A percentile compares a stretch with the other conserved stretches of the same genome.
Evolutionary conservation across 495 filamentous ascomycete genomes (phyloP).

Genomic region (Podospora australis): DNA sequence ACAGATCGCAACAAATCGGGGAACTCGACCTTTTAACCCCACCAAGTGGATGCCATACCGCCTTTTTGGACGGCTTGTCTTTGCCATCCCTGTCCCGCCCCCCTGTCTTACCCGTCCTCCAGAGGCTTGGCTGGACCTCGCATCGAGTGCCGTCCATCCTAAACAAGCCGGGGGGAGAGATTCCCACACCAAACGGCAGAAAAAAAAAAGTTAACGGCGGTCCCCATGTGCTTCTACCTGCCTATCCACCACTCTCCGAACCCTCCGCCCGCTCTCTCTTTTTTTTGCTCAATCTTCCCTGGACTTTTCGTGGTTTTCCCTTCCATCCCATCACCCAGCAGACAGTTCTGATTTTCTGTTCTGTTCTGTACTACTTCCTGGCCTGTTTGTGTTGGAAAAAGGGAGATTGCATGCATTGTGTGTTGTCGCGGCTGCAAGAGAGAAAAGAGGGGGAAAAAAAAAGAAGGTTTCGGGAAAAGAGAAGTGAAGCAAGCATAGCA

Average conservation of each 20-base stretch:
- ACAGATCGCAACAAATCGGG: slow-evolving; percentile 2
- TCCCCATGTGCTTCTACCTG: slow-evolving; percentile 1
- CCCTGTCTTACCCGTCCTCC: slow-evolving; percentile 7
- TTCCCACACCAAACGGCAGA: slow-evolving; percentile 20
- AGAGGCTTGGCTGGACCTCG: slow-evolving; percentile 14
- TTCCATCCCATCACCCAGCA: slow-evolving; percentile 16
- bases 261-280: slow-evolving; percentile 14
- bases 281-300: slow-evolving; percentile 5
- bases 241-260: slow-evolving; percentile 17
- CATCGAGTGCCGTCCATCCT: slow-evolving; percentile 23
- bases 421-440: slow-evolving; percentile 2
- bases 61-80: slow-evolving; percentile 16
- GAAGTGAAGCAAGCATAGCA: too few species aligned
- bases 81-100: slow-evolving; percentile 4
- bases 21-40: not conserved
- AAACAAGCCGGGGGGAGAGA: slow-evolving; percentile 14
- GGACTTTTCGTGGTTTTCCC: not conserved
- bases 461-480: slow-evolving; percentile 1
- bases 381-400: not conserved
- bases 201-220: slow-evolving; percentile 28
- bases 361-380: slow-evolving; percentile 2
- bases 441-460: not conserved
- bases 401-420: slow-evolving; percentile 3
- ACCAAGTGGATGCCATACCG: slow-evolving; percentile 23
- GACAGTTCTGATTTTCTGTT: slow-evolving; percentile 11